phyloP scores from a whole-genome alignment of 2,329 filamentous ascomycete species.

The Chalaropsis thielavioides region DNA sequence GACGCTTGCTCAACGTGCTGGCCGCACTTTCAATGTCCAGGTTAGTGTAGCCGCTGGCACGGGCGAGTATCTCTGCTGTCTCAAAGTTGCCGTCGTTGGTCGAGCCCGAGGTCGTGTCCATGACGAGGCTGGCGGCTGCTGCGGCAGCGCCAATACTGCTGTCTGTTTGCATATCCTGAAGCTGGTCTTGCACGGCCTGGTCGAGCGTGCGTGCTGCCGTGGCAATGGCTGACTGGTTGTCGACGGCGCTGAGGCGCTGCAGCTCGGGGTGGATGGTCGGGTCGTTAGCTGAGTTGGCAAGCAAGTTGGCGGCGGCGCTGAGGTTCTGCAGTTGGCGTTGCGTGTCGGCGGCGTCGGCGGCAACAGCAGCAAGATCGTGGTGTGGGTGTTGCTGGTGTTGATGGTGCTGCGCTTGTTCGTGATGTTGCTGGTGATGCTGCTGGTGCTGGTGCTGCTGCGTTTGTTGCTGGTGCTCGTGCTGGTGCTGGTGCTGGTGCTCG shows the following conservation, averaged over 20 bases:
- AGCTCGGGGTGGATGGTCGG: conserved; percentile 21
- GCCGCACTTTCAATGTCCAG: conserved; percentile 31
- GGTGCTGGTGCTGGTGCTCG: conserved; percentile 2
- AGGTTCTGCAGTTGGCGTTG: conserved; percentile 18
- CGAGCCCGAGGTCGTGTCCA: conserved; percentile 8
- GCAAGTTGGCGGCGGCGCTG: conserved; percentile 23
- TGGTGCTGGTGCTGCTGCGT: conserved; percentile 9
- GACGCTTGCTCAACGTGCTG: conserved; percentile 39
- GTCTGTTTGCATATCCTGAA: conserved; percentile 19
- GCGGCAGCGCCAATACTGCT: conserved; percentile 14
- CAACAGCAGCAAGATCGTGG: conserved; percentile 13
- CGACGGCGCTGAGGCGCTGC: conserved; percentile 20
- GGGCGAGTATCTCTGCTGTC: conserved; percentile 35
- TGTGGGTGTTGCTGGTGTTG: conserved; percentile 17
- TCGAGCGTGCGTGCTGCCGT: conserved; percentile 15
- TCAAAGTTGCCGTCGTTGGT: conserved; percentile 15
- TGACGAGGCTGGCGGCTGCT: conserved; percentile 13
- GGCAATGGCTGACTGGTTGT: neutral
- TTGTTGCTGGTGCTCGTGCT: conserved; percentile 3
- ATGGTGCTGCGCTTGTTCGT: conserved; percentile 18
- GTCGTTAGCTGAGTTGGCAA: conserved; percentile 23
- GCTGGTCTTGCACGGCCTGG: conserved; percentile 20
- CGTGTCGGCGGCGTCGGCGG: conserved; percentile 14
- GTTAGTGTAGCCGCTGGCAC: conserved; percentile 32
- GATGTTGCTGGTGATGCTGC: conserved; percentile 8